A percentile compares a stretch with the other conserved stretches of the same genome.
Conservation (phyloP, 2,329 filamentous ascomycete species). For the Trichoderma simmonsii region DNA sequence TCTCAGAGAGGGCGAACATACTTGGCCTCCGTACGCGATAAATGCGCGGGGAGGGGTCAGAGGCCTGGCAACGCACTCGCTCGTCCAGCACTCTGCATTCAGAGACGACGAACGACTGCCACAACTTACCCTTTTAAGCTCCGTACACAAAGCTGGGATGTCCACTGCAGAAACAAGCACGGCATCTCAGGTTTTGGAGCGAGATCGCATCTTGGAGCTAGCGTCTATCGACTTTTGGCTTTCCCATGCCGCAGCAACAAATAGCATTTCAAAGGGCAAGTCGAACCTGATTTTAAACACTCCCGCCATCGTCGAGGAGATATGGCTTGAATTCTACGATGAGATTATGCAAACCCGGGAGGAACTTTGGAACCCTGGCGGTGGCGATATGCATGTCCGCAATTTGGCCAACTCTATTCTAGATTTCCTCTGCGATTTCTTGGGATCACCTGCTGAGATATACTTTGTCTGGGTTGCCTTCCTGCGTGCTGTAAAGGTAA, state of each 20-base stretch:
- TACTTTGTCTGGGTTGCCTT: background rate
- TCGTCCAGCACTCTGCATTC: too few species aligned
- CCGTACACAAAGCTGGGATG: too few species aligned
- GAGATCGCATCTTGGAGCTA: too few species aligned
- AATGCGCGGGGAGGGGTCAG: too few species aligned
- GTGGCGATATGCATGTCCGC: background rate
- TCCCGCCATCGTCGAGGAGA: background rate
- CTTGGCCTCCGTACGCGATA: too few species aligned
- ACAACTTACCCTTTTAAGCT: too few species aligned
- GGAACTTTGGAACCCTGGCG: background rate
- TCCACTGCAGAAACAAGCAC: too few species aligned
- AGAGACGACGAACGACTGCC: too few species aligned
- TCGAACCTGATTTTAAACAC: background rate
- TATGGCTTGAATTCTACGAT: accelerated
- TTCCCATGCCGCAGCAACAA: background rate
- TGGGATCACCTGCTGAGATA: background rate
- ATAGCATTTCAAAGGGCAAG: background rate
- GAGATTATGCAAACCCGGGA: accelerated
- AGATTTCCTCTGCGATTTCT: background rate
- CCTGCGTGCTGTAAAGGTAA: background rate
- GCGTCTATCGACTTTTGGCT: too few species aligned
- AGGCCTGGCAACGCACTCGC: too few species aligned
- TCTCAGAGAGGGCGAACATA: too few species aligned
- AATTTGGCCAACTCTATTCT: background rate
- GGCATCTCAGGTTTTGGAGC: too few species aligned